Conservation (phyloP, 345 rosid genomes). For the Syzygium aqueum region DNA sequence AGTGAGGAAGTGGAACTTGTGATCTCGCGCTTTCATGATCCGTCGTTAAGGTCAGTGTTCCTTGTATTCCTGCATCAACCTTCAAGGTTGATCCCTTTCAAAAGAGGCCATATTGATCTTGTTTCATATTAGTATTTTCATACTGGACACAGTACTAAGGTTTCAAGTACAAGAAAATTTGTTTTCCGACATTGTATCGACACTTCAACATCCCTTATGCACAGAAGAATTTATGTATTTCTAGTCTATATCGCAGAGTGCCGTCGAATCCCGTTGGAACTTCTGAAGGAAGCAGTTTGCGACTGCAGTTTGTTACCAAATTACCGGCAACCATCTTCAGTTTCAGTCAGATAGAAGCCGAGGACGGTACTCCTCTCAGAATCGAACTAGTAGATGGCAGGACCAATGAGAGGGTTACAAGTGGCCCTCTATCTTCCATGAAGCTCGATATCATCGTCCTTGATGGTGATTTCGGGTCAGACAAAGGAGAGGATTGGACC, state of each 20-base stretch:
- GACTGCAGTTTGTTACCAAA: constrained; percentile 15
- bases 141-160: background rate
- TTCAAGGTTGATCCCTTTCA: background rate
- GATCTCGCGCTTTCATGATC: background rate
- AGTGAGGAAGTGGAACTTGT: constrained; percentile 6
- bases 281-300: constrained; percentile 9
- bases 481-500: constrained; percentile 20
- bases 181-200: background rate
- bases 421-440: constrained; percentile 21
- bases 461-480: constrained; percentile 19
- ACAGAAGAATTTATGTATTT: background rate
- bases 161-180: background rate
- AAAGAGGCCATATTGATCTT: background rate
- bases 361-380: too few relatives aligned
- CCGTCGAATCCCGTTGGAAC: background rate
- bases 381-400: constrained; percentile 18
- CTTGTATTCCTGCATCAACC: background rate
- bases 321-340: constrained; percentile 19
- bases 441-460: constrained; percentile 23
- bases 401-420: constrained; percentile 4
- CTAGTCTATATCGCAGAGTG: background rate
- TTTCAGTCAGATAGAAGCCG: constrained; percentile 7
- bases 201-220: background rate
- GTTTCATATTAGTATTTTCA: background rate
- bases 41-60: background rate